Percentiles rank a stretch among this genome's conserved stretches.
phyloP scores from a whole-genome alignment of 2,329 filamentous ascomycete species.

The Diplodia sapinea region DNA sequence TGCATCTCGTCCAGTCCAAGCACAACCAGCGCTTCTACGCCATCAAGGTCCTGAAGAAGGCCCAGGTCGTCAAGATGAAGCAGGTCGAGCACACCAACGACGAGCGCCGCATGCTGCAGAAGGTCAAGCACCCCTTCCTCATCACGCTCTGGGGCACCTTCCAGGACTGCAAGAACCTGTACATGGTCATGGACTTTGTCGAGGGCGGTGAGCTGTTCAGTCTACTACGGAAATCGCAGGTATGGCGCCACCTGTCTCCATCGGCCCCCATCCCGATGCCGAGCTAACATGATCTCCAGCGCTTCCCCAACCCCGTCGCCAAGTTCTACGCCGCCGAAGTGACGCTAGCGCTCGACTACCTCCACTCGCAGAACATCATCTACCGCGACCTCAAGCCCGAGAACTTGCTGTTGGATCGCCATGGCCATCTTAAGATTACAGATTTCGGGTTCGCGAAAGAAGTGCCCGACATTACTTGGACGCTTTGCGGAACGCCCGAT shows the following conservation, averaged over 20 bases:
- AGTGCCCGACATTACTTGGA: slow-evolving; percentile 99
- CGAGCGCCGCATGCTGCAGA: slow-evolving; percentile 91
- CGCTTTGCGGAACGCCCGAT: slow-evolving; percentile 94
- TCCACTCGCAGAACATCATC: slow-evolving; percentile 94
- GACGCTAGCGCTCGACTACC: slow-evolving; percentile 90
- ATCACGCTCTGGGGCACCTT: slow-evolving; percentile 99
- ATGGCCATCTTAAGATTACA: slow-evolving; percentile 95
- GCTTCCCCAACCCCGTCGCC: slow-evolving; percentile 96
- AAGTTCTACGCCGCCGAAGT: slow-evolving; percentile 99
- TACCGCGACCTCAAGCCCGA: slow-evolving; percentile 97
- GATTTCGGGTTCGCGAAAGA: slow-evolving; percentile 99
- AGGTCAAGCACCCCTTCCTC: slow-evolving; percentile 96
- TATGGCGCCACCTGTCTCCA: slow-evolving; percentile 55
- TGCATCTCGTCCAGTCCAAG: slow-evolving; percentile 95
- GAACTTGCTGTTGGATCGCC: slow-evolving; percentile 87
- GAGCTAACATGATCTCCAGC: slow-evolving; percentile 59
- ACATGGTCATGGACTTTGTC: slow-evolving; percentile 99
- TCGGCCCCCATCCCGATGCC: slow-evolving; percentile 24
- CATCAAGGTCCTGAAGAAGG: slow-evolving; percentile 98
- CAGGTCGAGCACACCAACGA: slow-evolving; percentile 99
- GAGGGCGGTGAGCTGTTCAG: slow-evolving; percentile 98
- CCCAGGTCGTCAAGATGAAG: slow-evolving; percentile 99
- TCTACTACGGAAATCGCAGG: slow-evolving; percentile 88
- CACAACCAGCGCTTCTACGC: slow-evolving; percentile 99
- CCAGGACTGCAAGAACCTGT: slow-evolving; percentile 91